These are phyloP conservation scores for Xanthoconium purpureum DNA, from an alignment of 768 basidiomycete genomes.

Conservation along the genomic window DNA sequence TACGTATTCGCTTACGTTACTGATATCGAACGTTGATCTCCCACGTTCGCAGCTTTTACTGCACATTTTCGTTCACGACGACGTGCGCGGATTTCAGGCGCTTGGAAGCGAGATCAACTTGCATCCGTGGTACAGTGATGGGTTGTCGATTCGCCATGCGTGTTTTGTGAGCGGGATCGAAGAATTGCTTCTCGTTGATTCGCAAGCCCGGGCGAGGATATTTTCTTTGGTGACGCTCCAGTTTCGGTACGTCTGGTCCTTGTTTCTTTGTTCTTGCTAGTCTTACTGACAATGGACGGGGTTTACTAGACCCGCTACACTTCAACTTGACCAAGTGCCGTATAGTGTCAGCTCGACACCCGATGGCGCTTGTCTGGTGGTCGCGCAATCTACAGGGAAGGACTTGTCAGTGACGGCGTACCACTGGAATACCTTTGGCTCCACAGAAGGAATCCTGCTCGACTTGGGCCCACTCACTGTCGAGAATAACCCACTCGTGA, in stretches of 20 bases:
- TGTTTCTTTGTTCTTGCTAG: not conserved
- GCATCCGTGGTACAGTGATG: slow-evolving; percentile 39
- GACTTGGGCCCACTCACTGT: slow-evolving; percentile 28
- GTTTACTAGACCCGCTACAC: slow-evolving; percentile 42
- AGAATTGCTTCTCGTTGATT: slow-evolving; percentile 52
- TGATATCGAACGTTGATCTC: not conserved
- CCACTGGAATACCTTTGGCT: slow-evolving; percentile 59
- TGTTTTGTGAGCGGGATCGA: slow-evolving; percentile 50
- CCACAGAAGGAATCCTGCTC: slow-evolving; percentile 42
- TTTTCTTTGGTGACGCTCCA: slow-evolving; percentile 53
- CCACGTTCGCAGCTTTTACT: slow-evolving; percentile 31
- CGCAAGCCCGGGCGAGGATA: slow-evolving; percentile 41
- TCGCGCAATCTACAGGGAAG: slow-evolving; percentile 22
- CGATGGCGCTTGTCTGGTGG: slow-evolving; percentile 52
- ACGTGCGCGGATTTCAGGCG: slow-evolving; percentile 40
- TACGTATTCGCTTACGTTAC: slow-evolving; percentile 2
- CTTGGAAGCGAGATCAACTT: slow-evolving; percentile 42
- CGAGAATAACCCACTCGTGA: slow-evolving; percentile 31
- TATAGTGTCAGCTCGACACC: slow-evolving; percentile 41
- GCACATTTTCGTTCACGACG: slow-evolving; percentile 48
- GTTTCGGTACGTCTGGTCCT: not conserved
- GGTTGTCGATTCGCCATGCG: slow-evolving; percentile 31
- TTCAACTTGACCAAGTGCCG: slow-evolving; percentile 38
- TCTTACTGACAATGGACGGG: not conserved
- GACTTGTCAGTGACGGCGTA: slow-evolving; percentile 36